Evolutionary conservation across 1,139 yeast genomes (phyloP).

Genomic region (Hansenula lynferdii): DNA sequence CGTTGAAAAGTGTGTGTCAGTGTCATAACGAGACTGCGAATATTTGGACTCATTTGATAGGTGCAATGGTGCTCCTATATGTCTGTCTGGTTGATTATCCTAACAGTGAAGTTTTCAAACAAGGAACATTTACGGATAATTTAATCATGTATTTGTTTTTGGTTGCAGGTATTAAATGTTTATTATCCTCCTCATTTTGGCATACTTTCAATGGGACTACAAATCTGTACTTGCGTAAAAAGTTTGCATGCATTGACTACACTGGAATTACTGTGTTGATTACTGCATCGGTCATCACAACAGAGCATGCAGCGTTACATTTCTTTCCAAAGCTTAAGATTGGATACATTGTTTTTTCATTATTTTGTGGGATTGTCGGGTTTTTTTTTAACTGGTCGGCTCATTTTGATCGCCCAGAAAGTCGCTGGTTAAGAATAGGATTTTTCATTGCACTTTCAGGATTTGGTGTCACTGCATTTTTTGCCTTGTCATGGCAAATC

Average conservation of each 20-base stretch:
- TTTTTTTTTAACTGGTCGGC: constrained; percentile 87
- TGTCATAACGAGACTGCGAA: constrained; percentile 89
- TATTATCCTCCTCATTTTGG: constrained; percentile 79
- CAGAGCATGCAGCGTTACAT: constrained; percentile 77
- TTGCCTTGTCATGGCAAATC: constrained; percentile 50
- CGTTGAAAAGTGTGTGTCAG: constrained; percentile 50
- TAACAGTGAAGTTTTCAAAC: constrained; percentile 34
- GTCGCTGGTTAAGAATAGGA: constrained; percentile 73
- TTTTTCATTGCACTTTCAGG: constrained; percentile 79
- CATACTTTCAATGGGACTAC: constrained; percentile 88
- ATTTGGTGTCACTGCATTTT: constrained; percentile 64
- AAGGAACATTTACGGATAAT: constrained; percentile 37
- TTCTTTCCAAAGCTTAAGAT: constrained; percentile 43
- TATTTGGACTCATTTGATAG: constrained; percentile 88
- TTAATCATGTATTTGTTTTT: constrained; percentile 58
- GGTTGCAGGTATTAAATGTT: constrained; percentile 69
- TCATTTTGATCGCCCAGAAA: constrained; percentile 80
- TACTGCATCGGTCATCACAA: constrained; percentile 84
- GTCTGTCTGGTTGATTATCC: constrained; percentile 64
- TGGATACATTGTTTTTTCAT: constrained; percentile 52
- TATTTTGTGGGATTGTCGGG: constrained; percentile 66
- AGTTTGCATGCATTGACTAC: constrained; percentile 91
- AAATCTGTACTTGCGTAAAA: constrained; percentile 53
- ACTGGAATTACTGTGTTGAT: constrained; percentile 90
- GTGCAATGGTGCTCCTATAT: constrained; percentile 54